Percentiles rank a stretch among this genome's conserved stretches.
phyloP scores from a whole-genome alignment of 202 grass and related monocot genomes.

The Brachypodium distachyon region DNA sequence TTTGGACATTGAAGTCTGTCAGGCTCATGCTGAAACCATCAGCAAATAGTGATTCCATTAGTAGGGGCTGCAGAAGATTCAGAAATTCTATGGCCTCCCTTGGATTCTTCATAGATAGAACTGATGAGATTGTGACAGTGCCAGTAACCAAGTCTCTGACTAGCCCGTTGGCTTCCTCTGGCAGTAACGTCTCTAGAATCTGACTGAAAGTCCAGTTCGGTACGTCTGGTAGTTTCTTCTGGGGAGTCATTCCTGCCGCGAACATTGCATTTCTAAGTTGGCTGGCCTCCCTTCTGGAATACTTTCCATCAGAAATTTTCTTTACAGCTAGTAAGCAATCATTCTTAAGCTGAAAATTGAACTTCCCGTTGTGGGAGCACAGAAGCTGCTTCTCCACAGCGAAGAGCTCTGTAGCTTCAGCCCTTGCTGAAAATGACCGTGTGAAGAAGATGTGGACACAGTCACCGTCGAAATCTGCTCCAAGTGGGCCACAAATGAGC shows the following conservation, averaged over 20 bases:
- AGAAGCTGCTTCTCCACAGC: conserved; percentile 68
- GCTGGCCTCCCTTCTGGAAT: conserved; percentile 41
- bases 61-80: conserved; percentile 63
- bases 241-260: conserved; percentile 21
- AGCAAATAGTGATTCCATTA: conserved; percentile 63
- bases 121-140: conserved; percentile 35
- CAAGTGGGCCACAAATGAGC: conserved; percentile 72
- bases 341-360: conserved; percentile 74
- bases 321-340: conserved; percentile 67
- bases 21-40: conserved; percentile 77
- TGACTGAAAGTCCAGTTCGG: conserved; percentile 15
- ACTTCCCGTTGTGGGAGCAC: conserved; percentile 59
- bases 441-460: conserved; percentile 86
- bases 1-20: conserved; percentile 42
- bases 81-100: conserved; percentile 48
- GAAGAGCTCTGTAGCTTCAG: conserved; percentile 71
- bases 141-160: conserved; percentile 35
- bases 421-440: conserved; percentile 67
- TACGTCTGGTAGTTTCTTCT: background rate
- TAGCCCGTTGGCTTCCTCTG: conserved; percentile 14
- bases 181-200: conserved; percentile 16
- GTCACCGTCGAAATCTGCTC: conserved; percentile 87
- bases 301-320: conserved; percentile 28
- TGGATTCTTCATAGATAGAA: conserved; percentile 32
- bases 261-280: conserved; percentile 58